Percentiles rank a stretch among this genome's conserved stretches.
phyloP scores from a whole-genome alignment of 331 rosid genomes.

The Cucumis variabilis region DNA sequence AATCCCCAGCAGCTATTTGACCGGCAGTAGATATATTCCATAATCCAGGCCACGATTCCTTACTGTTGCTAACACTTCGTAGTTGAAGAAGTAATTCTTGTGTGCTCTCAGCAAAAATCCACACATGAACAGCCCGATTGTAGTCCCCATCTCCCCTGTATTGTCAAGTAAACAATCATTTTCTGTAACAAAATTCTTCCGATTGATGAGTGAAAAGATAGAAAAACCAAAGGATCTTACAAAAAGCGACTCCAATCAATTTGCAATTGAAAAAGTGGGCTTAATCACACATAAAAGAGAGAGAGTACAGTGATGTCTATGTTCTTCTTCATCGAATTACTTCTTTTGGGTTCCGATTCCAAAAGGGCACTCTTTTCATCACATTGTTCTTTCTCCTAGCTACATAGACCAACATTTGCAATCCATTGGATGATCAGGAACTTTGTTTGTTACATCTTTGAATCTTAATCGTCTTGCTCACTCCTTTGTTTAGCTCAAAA shows the following conservation, averaged over 20 bases:
- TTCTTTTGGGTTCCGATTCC: not conserved
- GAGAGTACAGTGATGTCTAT: not conserved
- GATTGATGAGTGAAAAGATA: not conserved
- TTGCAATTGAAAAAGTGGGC: not conserved
- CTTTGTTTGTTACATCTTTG: not conserved
- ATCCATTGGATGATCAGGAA: not conserved
- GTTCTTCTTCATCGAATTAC: not conserved
- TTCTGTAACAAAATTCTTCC: not conserved
- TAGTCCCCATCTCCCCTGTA: slow-evolving; percentile 87
- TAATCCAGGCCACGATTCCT: slow-evolving; percentile 85
- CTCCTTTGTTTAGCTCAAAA: not conserved
- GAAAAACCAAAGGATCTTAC: not conserved
- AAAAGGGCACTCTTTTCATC: not conserved
- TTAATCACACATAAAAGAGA: not conserved
- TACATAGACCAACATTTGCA: not conserved
- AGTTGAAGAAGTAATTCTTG: slow-evolving; percentile 80
- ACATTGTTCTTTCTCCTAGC: not conserved
- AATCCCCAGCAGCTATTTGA: slow-evolving; percentile 82
- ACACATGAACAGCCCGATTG: slow-evolving; percentile 89
- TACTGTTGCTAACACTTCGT: slow-evolving; percentile 54
- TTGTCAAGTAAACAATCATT: not conserved
- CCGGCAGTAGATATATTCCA: slow-evolving; percentile 98
- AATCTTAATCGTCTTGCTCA: not conserved
- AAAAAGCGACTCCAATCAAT: not conserved
- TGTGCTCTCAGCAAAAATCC: slow-evolving; percentile 85